Evolutionary conservation across 1,139 yeast genomes (phyloP).

Genomic region (Taphrina flavorubra): DNA sequence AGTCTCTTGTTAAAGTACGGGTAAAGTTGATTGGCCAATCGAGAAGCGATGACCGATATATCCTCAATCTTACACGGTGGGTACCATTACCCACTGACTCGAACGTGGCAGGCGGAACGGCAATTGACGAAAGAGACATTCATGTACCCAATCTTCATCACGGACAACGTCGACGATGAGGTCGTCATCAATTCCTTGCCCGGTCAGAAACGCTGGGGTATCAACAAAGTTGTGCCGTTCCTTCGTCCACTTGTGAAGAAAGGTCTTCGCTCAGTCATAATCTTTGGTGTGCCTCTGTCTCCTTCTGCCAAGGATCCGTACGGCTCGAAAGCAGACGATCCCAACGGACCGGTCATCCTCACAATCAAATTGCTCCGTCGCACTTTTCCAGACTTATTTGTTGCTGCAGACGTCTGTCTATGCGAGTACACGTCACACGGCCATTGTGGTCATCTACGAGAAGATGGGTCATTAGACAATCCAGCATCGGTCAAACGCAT

Average conservation of each 20-base stretch:
- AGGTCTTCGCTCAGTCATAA: constrained; percentile 82
- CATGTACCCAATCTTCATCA: constrained; percentile 86
- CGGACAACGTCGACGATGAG: constrained; percentile 83
- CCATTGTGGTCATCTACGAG: constrained; percentile 88
- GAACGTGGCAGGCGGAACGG: constrained; percentile 90
- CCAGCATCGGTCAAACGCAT: constrained; percentile 77
- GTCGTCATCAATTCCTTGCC: constrained; percentile 77
- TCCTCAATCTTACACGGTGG: constrained; percentile 51
- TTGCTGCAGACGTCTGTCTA: constrained; percentile 92
- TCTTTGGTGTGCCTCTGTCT: constrained; percentile 87
- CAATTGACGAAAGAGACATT: constrained; percentile 72
- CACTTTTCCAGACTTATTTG: constrained; percentile 78
- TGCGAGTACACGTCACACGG: constrained; percentile 98
- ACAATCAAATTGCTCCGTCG: constrained; percentile 69
- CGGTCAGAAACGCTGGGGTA: constrained; percentile 78
- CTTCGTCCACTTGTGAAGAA: constrained; percentile 72
- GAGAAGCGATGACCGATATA: constrained; percentile 26
- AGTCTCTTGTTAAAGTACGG: too few relatives aligned
- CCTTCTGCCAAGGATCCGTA: constrained; percentile 75
- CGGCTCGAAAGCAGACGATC: constrained; percentile 95
- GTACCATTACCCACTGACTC: constrained; percentile 82
- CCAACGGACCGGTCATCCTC: constrained; percentile 89
- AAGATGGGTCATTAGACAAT: constrained; percentile 83
- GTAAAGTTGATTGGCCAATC: too few relatives aligned
- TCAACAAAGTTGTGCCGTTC: constrained; percentile 76